Evolutionary conservation across 1,284 basidiomycete species (phyloP).

Genomic region (Malassezia equina): DNA sequence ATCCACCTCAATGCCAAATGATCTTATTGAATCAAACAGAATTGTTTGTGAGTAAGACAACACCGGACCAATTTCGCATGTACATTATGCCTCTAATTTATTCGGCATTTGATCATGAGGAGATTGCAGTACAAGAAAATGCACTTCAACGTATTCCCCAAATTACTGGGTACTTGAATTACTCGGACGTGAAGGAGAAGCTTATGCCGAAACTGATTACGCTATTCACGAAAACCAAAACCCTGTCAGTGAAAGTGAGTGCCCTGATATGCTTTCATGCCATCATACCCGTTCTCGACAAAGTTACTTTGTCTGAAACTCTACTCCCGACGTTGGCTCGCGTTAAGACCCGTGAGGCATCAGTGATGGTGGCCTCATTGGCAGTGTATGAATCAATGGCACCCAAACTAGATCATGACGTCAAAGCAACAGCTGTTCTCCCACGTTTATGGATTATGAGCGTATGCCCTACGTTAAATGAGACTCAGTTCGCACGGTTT

Average conservation of each 20-base stretch:
- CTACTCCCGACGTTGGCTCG: conserved; percentile 84
- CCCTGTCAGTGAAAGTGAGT: conserved; percentile 66
- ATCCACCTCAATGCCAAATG: conserved; percentile 75
- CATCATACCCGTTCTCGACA: conserved; percentile 89
- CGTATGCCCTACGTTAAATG: conserved; percentile 57
- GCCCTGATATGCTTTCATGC: conserved; percentile 72
- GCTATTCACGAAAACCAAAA: conserved; percentile 43
- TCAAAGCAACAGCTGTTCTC: conserved; percentile 62
- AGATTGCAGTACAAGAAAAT: conserved; percentile 68
- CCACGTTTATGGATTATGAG: conserved; percentile 43
- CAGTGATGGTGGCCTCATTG: conserved; percentile 60
- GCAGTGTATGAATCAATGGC: conserved; percentile 95
- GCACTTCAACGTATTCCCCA: conserved; percentile 74
- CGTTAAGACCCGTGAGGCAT: conserved; percentile 71
- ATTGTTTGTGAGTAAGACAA: conserved; percentile 79
- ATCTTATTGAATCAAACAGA: conserved; percentile 66
- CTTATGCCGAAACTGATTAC: conserved; percentile 37
- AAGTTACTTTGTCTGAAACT: conserved; percentile 86
- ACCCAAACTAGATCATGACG: conserved; percentile 83
- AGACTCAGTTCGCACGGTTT: conserved; percentile 68
- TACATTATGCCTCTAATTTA: conserved; percentile 91
- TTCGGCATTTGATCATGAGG: conserved; percentile 81
- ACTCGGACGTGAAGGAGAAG: conserved; percentile 44
- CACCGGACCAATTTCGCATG: conserved; percentile 73
- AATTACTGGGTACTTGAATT: conserved; percentile 80